Evolutionary conservation across 352 stramenopile genomes (phyloP), one percentile per base, ranked within the genome.

Genomic region (Globisporangium mamillatum): DNA sequence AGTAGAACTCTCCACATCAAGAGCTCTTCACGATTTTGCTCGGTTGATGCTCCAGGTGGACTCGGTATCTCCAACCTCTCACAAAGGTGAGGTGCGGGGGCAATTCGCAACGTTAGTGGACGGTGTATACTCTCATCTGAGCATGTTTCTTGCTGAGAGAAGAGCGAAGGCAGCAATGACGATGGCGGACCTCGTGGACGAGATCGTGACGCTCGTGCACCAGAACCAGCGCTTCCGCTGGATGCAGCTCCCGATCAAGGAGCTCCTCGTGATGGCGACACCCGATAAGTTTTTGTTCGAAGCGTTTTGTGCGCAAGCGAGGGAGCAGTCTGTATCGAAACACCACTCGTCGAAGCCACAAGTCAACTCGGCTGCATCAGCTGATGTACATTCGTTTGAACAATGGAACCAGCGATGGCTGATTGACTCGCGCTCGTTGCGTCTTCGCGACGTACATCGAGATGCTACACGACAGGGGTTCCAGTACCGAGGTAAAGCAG

Each of bases 141-240:
- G 60, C 24, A 55, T 50, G n/a, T 54, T 63, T 50, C 34, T 44
- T 25, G 6, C 18, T 25, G 20, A 54, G 46, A 41, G 48, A 50
- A 24, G 54, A 22, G 38, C 3, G 24, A 14, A 27, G 25, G 25
- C 25, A 27, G 25, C 22, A 4, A 50, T 0, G 38, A 24, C 57
- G 12, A 22, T 82, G 10, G 64, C 68, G 4, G 59, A 54, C 16
- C 64, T 82, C n/a, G 73, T 79, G 63, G 75, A 82, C 22, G 68
- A 82, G 6, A 64, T 78, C 32, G 50, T 82, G 25, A 70, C 73
- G 1, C 14, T 74, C 1, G 66, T 75, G 14, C 75, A 78, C 24
- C 70, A 68, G 36, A 20, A 56, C 24, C 53, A 60, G 34, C n/a
- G 25, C 27, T 63, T 69, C 25, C 20, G 41, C 18, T 8, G 44